Conservation (phyloP, 2,329 filamentous ascomycete genomes). For the Fusarium nurragi region DNA sequence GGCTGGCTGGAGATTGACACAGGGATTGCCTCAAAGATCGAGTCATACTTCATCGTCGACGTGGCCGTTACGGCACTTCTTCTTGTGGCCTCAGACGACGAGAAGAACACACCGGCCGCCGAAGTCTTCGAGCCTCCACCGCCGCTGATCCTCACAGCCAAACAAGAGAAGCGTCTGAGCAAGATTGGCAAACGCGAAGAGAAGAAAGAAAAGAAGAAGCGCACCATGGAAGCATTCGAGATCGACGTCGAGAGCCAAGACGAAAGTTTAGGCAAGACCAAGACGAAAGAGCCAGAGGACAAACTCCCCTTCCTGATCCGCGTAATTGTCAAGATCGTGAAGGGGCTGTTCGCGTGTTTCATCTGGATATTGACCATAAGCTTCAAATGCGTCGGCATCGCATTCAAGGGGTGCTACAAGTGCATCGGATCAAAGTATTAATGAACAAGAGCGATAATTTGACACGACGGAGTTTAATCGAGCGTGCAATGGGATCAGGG, state of each 20-base stretch:
- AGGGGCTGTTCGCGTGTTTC: conserved; percentile 64
- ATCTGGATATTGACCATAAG: conserved; percentile 66
- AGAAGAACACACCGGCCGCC: conserved; percentile 54
- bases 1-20: conserved; percentile 72
- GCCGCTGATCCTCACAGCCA: conserved; percentile 36
- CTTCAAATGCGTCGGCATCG: conserved; percentile 62
- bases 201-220: conserved; percentile 46
- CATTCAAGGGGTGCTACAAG: conserved; percentile 62
- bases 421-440: conserved; percentile 59
- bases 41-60: conserved; percentile 70
- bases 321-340: conserved; percentile 60
- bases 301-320: conserved; percentile 62
- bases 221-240: conserved; percentile 65
- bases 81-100: conserved; percentile 67
- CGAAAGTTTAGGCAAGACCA: conserved; percentile 54
- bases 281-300: conserved; percentile 54
- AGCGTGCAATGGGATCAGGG: neutral
- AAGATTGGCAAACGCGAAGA: conserved; percentile 46
- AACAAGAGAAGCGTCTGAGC: conserved; percentile 44
- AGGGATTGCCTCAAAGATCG: conserved; percentile 65
- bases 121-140: conserved; percentile 71
- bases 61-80: conserved; percentile 69
- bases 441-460: conserved; percentile 22
- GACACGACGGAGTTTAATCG: conserved; percentile 13
- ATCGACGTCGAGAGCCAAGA: conserved; percentile 71